phyloP scores from a whole-genome alignment of 169 alveolate species.

The Perkinsus olseni region DNA sequence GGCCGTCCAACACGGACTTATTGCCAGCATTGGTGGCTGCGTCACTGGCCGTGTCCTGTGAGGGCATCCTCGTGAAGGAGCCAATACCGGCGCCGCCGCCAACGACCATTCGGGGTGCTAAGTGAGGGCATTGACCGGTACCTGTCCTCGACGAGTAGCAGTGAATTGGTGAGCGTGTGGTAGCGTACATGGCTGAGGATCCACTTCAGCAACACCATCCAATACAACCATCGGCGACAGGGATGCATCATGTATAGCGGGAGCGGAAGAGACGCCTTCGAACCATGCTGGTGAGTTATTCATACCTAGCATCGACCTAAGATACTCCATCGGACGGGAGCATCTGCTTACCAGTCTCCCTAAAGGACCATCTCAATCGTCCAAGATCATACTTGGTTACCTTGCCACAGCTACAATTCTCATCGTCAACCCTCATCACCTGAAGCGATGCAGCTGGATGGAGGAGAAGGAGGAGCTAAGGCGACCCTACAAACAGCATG shows the following conservation, averaged over 20 bases:
- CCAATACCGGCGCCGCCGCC: neutral
- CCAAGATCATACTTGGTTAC: neutral
- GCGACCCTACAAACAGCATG: neutral
- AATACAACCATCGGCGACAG: neutral
- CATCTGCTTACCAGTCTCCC: neutral
- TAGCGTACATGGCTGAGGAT: neutral
- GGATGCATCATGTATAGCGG: neutral
- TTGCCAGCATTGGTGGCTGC: neutral
- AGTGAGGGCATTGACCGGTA: neutral
- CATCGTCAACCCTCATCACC: neutral
- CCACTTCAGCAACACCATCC: neutral
- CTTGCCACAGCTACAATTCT: neutral
- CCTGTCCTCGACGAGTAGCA: neutral
- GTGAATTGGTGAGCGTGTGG: neutral
- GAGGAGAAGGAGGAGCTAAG: neutral
- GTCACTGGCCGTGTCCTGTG: neutral
- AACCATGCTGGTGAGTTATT: neutral
- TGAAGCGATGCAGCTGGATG: neutral
- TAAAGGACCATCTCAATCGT: neutral
- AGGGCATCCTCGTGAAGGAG: neutral
- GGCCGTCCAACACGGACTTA: neutral
- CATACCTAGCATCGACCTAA: neutral
- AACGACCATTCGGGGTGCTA: neutral
- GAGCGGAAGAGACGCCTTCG: neutral
- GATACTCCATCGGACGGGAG: neutral